Evolutionary conservation across 805 yeast species (phyloP), one percentile per base, ranked within the genome.

Genomic region (Novakomyces olei): DNA sequence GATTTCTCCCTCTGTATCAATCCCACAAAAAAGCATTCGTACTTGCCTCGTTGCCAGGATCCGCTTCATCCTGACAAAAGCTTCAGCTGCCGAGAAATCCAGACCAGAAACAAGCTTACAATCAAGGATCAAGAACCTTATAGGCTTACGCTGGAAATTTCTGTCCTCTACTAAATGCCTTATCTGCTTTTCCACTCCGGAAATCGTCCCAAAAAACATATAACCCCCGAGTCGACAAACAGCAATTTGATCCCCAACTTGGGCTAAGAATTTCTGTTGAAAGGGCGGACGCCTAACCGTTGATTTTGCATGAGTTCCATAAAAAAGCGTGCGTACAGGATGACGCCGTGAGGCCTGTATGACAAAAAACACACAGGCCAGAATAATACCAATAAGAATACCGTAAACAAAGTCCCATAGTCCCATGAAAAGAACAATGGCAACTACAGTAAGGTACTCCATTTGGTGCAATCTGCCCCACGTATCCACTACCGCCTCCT

Each of bases 1-100:
- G 7, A 76, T 72, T 12, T 64, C 63, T 31, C 72, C 75, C 28
- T 69, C 64, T 27, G 70, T 73, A 3, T 35, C 28, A 19, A 85
- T 79, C 1, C 93, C 78, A 1, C 92, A 72, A 19, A 88, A 63
- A 17, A 83, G 65, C 47, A 88, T 54, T 40, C 67, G 73, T 12
- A 85, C 73, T 33, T 62, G 61, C 39, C 69, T 72, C 15, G 75
- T 72, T 37, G 66, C 66, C 12, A 80, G 57, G 44, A 83, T 64
- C 39, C 91, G 73, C 48, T 78, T 69, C 38, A 88, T 74, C 43
- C 94, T 61, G 42, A 81, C 69, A 49, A 88, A 78, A 0, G 95
- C 93, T 51, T 88, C 96, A 6, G 94, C 92, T 0, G 96, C 95
- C 29, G 92, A 76, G 45, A 77, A 88, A 52, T 88, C 98, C 40